Base-by-base conservation (phyloP, 352 stramenopile species). In the Thalassiosira ordinaria region DNA sequence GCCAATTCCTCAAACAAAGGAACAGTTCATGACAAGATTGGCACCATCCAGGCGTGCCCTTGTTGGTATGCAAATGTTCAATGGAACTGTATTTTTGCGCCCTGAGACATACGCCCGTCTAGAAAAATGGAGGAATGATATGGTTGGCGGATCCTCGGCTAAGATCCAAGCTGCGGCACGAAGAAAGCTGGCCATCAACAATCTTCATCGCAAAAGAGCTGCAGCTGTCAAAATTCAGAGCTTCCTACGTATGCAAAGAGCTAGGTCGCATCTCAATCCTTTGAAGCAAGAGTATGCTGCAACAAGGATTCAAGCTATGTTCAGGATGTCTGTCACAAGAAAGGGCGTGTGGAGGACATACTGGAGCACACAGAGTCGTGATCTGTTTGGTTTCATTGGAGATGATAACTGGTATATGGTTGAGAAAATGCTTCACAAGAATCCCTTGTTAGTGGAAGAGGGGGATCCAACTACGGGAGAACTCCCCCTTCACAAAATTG, bases 331-430 rank as follows among this genome's bases (percentile, higher is more conserved):
- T 57, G 11, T 44, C 44, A 74, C 74, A 2, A 80, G 76, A 37
- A 81, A 78, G 61, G 41, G 68, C 14, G 74, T 87, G 18, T 83
- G 74, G 76, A 75, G 63, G 26, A 44, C 69, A 29, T 85, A 83
- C 37, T 80, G 81, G 81, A 78, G 61, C 22, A 83, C 67, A 22
- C 75, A 88, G 62, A 85, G 24, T 29, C 47, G 44, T 49, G 87
- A 90, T 35, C 74, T 93, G 4, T 92, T 91, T 73, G 71, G 55
- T 47, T 89, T 92, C 53, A 93, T 94, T 64, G 63, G 80, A 59
- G 56, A 89, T 53, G 84, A 93, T 27, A 93, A 95, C 64, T 95
- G 90, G 90, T 85, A 88, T 18, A 91, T 91, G 66, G 90, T 93
- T 8, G 90, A 95, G 49, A 91, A 87, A 33, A 90, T 93, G 70